Evolutionary conservation across 2,329 filamentous ascomycete species (phyloP).

Genomic region (Hypoxylon sp.): DNA sequence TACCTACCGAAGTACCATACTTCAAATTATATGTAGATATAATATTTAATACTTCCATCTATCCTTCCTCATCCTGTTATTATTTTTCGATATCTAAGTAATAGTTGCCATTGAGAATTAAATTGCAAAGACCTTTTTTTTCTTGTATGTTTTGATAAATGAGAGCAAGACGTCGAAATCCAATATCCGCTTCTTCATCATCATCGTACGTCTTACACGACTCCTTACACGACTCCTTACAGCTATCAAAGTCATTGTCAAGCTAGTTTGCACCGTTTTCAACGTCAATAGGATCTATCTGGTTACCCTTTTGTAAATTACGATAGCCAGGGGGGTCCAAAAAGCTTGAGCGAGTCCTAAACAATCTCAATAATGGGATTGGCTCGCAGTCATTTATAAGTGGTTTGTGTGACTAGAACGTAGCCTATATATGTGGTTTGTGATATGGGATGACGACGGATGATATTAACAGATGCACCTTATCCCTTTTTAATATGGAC

Average conservation of each 20-base stretch:
- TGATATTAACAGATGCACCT: slow-evolving; percentile 5
- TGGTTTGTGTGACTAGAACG: slow-evolving; percentile 16
- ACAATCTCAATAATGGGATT: background rate
- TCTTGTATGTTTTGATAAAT: background rate
- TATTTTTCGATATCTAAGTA: background rate
- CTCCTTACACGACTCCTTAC: slow-evolving; percentile 5
- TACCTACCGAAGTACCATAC: slow-evolving; percentile 1
- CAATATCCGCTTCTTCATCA: background rate
- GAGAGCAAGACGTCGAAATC: background rate
- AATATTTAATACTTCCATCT: slow-evolving; percentile 2
- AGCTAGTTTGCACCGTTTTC: slow-evolving; percentile 7
- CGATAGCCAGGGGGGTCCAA: slow-evolving; percentile 1
- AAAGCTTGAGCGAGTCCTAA: background rate
- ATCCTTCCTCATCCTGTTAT: background rate
- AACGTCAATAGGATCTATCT: slow-evolving; percentile 7
- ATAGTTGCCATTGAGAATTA: background rate
- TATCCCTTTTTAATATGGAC: slow-evolving; percentile 2
- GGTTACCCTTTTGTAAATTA: background rate
- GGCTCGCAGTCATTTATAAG: slow-evolving; percentile 12
- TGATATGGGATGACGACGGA: slow-evolving; percentile 1
- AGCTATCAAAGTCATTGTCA: background rate
- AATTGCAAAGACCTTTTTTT: background rate
- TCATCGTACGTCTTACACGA: background rate
- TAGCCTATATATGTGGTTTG: slow-evolving; percentile 7
- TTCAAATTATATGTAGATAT: background rate